Conservation (phyloP, 116 monocot genomes). For the Iris pallida region DNA sequence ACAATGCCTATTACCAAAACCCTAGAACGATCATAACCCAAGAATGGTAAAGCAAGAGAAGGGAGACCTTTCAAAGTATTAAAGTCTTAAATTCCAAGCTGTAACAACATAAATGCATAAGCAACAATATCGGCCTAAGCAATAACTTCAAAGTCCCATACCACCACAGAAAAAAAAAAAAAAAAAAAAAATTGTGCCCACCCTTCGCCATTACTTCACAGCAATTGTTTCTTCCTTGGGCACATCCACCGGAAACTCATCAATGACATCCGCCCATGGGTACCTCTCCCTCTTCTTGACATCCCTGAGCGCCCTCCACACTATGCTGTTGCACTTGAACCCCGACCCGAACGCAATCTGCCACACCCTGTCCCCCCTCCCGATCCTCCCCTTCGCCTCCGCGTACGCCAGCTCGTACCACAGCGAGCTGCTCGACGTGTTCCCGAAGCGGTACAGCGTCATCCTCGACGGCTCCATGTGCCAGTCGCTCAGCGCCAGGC, state of each 20-base stretch:
- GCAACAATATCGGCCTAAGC: too few species aligned
- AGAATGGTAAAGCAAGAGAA: too few species aligned
- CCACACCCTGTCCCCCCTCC: conserved; percentile 32
- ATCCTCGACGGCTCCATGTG: conserved; percentile 37
- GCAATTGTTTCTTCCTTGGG: conserved; percentile 15
- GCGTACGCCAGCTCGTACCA: conserved; percentile 52
- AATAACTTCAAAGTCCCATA: too few species aligned
- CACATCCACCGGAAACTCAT: conserved; percentile 18
- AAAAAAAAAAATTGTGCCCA: too few species aligned
- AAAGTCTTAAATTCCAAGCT: too few species aligned
- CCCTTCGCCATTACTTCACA: not conserved
- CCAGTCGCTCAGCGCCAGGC: conserved; percentile 14
- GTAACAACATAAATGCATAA: too few species aligned
- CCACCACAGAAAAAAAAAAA: too few species aligned
- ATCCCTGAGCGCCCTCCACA: conserved; percentile 30
- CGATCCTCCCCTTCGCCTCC: conserved; percentile 43
- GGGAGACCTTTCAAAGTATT: too few species aligned
- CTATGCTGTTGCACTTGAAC: conserved; percentile 47
- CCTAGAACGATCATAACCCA: too few species aligned
- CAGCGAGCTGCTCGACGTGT: conserved; percentile 44
- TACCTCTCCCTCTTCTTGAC: conserved; percentile 10
- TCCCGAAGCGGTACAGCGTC: conserved; percentile 47
- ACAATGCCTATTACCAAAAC: too few species aligned
- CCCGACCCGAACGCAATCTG: conserved; percentile 41
- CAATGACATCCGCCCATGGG: conserved; percentile 23